Evolutionary conservation across 176 grass and related monocot species (phyloP).

Genomic region (Saccharum spontaneum): DNA sequence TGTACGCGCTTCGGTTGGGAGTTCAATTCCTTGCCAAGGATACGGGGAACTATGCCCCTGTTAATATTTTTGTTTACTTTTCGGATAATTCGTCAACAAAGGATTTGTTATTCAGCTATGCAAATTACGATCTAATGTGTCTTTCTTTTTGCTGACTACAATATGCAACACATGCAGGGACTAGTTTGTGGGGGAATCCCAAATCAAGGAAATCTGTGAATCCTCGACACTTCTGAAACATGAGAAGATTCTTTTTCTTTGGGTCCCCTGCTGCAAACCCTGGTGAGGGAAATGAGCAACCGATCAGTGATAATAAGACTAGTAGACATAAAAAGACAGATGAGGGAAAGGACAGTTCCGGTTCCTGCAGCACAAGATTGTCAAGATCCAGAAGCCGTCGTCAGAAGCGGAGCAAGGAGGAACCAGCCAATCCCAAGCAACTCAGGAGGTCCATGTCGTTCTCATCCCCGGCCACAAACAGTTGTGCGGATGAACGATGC

Average conservation of each 20-base stretch:
- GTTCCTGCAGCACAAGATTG: constrained; percentile 5
- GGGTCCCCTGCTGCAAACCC: constrained; percentile 23
- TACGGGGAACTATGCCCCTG: neutral
- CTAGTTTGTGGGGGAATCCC: neutral
- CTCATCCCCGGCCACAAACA: constrained; percentile 23
- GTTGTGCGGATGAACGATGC: constrained; percentile 25
- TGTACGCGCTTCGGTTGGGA: neutral
- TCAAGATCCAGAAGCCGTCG: constrained; percentile 17
- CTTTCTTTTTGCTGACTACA: neutral
- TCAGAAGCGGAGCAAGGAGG: neutral
- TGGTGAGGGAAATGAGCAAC: neutral
- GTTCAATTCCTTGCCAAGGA: neutral
- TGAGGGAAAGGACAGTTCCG: neutral
- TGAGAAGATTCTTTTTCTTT: constrained; percentile 49
- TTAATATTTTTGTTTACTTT: neutral
- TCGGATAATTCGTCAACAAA: neutral
- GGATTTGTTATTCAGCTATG: neutral
- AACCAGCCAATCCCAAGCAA: constrained; percentile 4
- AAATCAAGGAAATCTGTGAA: neutral
- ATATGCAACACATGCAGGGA: constrained; percentile 1
- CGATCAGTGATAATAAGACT: neutral
- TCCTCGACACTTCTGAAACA: neutral
- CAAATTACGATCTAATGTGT: neutral
- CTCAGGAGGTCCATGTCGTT: constrained; percentile 44
- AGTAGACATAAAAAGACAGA: neutral